Conservation (phyloP, 345 rosid genomes). For the Boechera retrofracta region DNA sequence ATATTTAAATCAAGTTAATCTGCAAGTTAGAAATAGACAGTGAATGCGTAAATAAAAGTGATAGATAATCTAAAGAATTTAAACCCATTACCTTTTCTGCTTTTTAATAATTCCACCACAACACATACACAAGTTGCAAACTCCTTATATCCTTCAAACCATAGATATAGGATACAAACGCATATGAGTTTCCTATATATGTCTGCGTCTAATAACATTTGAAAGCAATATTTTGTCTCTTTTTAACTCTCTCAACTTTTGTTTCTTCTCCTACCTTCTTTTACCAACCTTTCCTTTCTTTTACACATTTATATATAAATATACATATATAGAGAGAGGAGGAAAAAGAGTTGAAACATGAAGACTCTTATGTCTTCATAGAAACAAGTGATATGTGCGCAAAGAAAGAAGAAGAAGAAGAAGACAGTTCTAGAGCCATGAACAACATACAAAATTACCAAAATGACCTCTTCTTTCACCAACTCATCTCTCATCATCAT, state of each 20-base stretch:
- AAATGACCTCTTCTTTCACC: conserved; percentile 68
- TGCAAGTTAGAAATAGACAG: background rate
- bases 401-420: conserved; percentile 63
- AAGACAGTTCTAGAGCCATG: conserved; percentile 64
- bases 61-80: conserved; percentile 37
- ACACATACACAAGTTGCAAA: conserved; percentile 43
- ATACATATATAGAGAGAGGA: conserved; percentile 11
- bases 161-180: conserved; percentile 24
- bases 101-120: conserved; percentile 34
- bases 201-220: conserved; percentile 32
- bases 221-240: conserved; percentile 51
- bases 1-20: background rate
- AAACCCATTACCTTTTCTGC: conserved; percentile 41
- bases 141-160: conserved; percentile 28
- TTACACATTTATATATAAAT: conserved; percentile 1
- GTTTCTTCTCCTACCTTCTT: conserved; percentile 38
- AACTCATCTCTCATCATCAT: conserved; percentile 62
- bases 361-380: conserved; percentile 38
- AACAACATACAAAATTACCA: conserved; percentile 68
- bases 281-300: conserved; percentile 42
- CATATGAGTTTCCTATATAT: conserved; percentile 35
- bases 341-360: conserved; percentile 32
- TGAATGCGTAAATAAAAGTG: conserved; percentile 25
- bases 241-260: conserved; percentile 44
- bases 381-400: conserved; percentile 56